phyloP scores from a whole-genome alignment of 2,329 filamentous ascomycete species.

The Madurella mycetomatis region DNA sequence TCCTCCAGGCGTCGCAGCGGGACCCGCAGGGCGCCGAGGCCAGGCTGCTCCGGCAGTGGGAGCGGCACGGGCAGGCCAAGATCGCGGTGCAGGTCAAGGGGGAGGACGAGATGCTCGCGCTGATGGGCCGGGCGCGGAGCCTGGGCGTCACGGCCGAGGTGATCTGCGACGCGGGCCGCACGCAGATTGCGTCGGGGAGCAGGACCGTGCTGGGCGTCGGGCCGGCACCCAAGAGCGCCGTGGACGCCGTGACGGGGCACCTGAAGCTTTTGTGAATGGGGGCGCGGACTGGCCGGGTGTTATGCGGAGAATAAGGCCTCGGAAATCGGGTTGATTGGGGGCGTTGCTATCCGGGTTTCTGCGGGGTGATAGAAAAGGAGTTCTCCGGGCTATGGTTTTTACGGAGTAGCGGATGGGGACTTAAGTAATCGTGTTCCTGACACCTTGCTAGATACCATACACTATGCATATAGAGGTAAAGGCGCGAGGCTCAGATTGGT shows the following conservation, averaged over 20 bases:
- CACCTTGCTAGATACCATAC: too few species aligned
- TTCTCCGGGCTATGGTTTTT: too few species aligned
- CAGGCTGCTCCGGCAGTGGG: slow-evolving; percentile 75
- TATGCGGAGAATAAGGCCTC: too few species aligned
- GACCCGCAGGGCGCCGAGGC: slow-evolving; percentile 51
- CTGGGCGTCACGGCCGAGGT: slow-evolving; percentile 83
- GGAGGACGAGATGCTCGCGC: slow-evolving; percentile 71
- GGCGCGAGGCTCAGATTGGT: too few species aligned
- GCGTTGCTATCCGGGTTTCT: too few species aligned
- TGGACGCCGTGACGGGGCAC: slow-evolving; percentile 80
- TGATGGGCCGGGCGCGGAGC: slow-evolving; percentile 74
- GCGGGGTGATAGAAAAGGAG: too few species aligned
- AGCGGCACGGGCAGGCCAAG: slow-evolving; percentile 82
- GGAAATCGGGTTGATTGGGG: too few species aligned
- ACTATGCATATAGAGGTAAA: too few species aligned
- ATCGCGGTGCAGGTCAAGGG: slow-evolving; percentile 85
- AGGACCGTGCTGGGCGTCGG: slow-evolving; percentile 85
- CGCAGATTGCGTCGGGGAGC: slow-evolving; percentile 91
- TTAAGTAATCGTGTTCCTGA: too few species aligned
- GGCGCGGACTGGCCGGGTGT: too few species aligned
- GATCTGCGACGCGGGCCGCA: slow-evolving; percentile 92
- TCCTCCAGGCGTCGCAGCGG: slow-evolving; percentile 52
- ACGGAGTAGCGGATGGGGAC: too few species aligned
- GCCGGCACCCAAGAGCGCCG: slow-evolving; percentile 75
- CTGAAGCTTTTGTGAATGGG: slow-evolving; percentile 69